phyloP scores from a whole-genome alignment of 129 eudicot genomes.

The Arctium lappa region DNA sequence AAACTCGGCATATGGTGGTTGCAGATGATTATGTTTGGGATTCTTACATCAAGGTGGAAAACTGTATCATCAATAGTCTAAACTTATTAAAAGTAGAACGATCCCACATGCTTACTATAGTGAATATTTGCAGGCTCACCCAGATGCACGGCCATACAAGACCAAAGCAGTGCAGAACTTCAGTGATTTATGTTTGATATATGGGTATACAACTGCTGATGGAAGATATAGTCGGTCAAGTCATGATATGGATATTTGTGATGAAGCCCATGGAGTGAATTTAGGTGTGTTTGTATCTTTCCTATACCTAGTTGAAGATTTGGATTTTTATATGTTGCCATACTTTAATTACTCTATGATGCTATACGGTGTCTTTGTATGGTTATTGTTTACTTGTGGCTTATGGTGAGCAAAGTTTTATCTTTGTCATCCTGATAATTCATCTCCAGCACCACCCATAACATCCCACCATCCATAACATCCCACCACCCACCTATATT shows the following conservation, averaged over 20 bases:
- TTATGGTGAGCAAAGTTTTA: too few relatives aligned
- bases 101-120: neutral
- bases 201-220: conserved; percentile 59
- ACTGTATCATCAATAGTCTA: neutral
- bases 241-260: conserved; percentile 54
- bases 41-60: conserved; percentile 45
- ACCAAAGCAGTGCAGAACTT: conserved; percentile 48
- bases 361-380: neutral
- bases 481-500: too few relatives aligned
- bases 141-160: conserved; percentile 52
- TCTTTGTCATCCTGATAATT: too few relatives aligned
- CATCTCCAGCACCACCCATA: too few relatives aligned
- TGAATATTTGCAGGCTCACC: conserved; percentile 38
- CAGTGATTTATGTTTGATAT: conserved; percentile 53
- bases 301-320: neutral
- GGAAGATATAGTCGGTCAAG: conserved; percentile 66
- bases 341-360: neutral
- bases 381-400: neutral
- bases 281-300: conserved; percentile 30
- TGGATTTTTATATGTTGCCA: neutral
- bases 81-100: neutral
- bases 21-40: conserved; percentile 65
- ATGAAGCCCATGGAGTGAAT: conserved; percentile 41
- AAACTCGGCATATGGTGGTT: conserved; percentile 43
- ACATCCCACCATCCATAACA: too few relatives aligned